phyloP scores from a whole-genome alignment of 1,284 basidiomycete genomes.

The Pseudozyma tsukubaensis region DNA sequence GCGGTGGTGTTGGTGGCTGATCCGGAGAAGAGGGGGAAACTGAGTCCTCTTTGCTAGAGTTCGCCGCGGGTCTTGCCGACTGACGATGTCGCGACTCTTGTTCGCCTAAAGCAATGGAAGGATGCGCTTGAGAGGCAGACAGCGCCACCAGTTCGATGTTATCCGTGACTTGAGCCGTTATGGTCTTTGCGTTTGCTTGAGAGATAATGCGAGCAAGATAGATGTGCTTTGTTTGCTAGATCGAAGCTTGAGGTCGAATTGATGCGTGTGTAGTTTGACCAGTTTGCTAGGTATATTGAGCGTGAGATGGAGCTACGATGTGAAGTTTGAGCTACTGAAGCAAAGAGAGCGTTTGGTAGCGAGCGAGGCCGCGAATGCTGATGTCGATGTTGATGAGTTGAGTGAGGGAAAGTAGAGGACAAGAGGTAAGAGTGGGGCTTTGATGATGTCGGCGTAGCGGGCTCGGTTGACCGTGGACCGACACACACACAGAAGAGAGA shows the following conservation, averaged over 20 bases:
- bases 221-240: slow-evolving; percentile 1
- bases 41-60: not conserved
- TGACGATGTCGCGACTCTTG: slow-evolving; percentile 17
- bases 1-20: not conserved
- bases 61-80: not conserved
- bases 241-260: not conserved
- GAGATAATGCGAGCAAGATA: not conserved
- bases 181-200: slow-evolving; percentile 5
- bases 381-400: slow-evolving; percentile 3
- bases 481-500: slow-evolving; percentile 27
- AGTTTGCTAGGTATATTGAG: slow-evolving; percentile 1
- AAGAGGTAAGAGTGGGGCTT: not conserved
- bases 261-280: not conserved
- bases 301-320: not conserved
- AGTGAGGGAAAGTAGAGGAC: not conserved
- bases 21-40: not conserved
- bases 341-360: not conserved
- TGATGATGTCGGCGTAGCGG: slow-evolving; percentile 8
- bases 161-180: slow-evolving; percentile 10
- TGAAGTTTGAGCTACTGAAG: not conserved
- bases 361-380: not conserved
- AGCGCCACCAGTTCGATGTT: slow-evolving; percentile 40
- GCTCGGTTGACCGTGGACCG: slow-evolving; percentile 31
- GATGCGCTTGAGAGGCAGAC: slow-evolving; percentile 36
- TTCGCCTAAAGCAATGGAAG: slow-evolving; percentile 17